A percentile compares a stretch with the other conserved stretches of the same genome.
phyloP scores from a whole-genome alignment of 441 rosid species.

The Gossypium lobatum region DNA sequence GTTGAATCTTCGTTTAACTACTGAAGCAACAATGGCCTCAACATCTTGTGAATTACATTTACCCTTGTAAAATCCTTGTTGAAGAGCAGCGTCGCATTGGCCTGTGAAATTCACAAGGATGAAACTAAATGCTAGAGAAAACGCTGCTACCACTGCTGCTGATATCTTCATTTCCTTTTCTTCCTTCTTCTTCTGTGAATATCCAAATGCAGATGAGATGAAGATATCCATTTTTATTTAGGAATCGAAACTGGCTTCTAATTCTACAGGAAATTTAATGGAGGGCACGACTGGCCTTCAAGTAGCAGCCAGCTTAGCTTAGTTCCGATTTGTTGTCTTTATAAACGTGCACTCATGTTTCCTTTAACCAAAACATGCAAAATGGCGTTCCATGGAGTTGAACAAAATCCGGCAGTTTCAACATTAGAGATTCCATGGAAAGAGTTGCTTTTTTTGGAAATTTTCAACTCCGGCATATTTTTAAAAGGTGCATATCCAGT shows the following conservation, averaged over 20 bases:
- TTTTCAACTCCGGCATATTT: not conserved
- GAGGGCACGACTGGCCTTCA: constrained; percentile 26
- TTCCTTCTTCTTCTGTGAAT: not conserved
- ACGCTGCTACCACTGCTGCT: not conserved
- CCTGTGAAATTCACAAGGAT: constrained; percentile 27
- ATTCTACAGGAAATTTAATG: constrained; percentile 8
- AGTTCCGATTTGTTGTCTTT: not conserved
- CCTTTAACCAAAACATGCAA: not conserved
- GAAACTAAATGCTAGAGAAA: constrained; percentile 20
- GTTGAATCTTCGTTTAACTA: not conserved
- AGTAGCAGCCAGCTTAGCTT: not conserved
- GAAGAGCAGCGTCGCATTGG: constrained; percentile 27
- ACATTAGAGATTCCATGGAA: not conserved
- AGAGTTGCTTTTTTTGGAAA: not conserved
- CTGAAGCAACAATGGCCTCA: constrained; percentile 28
- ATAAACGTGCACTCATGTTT: constrained; percentile 11
- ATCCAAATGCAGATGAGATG: not conserved
- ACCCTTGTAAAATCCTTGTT: constrained; percentile 24
- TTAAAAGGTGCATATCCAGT: not conserved
- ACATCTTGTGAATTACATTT: constrained; percentile 23
- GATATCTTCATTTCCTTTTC: constrained; percentile 11
- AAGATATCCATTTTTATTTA: constrained; percentile 1
- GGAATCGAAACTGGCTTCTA: not conserved
- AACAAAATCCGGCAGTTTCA: not conserved
- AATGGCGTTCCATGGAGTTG: not conserved